Evolutionary conservation across 2,329 filamentous ascomycete genomes (phyloP).

Genomic region (Fusarium mundagurra): DNA sequence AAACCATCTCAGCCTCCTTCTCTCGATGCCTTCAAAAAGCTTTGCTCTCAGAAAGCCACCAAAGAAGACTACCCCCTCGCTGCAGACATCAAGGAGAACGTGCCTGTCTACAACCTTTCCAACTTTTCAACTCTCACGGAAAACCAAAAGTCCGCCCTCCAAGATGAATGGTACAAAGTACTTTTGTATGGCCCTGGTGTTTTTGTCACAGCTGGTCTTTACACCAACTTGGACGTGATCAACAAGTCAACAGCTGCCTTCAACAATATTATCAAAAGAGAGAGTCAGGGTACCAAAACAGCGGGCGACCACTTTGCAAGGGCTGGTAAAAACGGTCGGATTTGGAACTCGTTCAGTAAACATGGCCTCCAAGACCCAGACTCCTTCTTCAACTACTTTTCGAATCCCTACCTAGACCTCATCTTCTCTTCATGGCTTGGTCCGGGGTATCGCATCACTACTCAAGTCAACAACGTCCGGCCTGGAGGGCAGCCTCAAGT

Average conservation of each 20-base stretch:
- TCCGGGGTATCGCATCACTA: conserved; percentile 67
- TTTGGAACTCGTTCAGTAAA: conserved; percentile 75
- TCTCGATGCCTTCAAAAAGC: conserved; percentile 54
- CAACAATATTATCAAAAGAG: conserved; percentile 57
- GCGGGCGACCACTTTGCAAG: conserved; percentile 71
- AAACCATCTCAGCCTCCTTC: conserved; percentile 46
- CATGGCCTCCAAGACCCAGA: conserved; percentile 62
- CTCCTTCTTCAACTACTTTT: conserved; percentile 67
- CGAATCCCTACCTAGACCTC: conserved; percentile 65
- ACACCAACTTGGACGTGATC: conserved; percentile 54
- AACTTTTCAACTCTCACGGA: conserved; percentile 43
- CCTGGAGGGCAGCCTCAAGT: conserved; percentile 67
- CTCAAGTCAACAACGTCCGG: conserved; percentile 70
- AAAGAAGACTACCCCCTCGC: conserved; percentile 59
- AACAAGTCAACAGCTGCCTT: conserved; percentile 59
- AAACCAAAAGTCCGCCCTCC: conserved; percentile 51
- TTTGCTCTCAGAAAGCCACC: conserved; percentile 54
- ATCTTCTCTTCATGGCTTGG: conserved; percentile 68
- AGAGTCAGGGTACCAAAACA: conserved; percentile 47
- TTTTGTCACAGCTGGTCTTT: conserved; percentile 65
- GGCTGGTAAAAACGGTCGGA: conserved; percentile 65
- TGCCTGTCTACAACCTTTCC: conserved; percentile 65
- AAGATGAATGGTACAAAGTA: conserved; percentile 70
- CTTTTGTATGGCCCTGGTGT: conserved; percentile 67
- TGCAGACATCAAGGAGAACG: conserved; percentile 55